Evolutionary conservation across 2,329 filamentous ascomycete species (phyloP).

Genomic region (Aspergillus thermomutatus): DNA sequence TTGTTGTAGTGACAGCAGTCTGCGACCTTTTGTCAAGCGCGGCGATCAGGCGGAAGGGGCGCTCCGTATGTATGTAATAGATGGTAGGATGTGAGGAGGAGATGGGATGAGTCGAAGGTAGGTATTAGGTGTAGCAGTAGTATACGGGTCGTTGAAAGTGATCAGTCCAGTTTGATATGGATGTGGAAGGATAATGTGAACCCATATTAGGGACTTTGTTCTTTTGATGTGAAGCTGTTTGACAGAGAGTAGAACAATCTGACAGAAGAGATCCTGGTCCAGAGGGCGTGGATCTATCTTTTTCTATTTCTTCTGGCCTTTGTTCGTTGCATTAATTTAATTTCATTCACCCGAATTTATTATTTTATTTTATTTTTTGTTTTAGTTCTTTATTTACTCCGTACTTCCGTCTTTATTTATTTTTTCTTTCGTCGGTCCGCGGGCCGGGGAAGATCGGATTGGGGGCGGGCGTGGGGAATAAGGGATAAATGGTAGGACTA

Average conservation of each 20-base stretch:
- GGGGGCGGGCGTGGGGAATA: conserved; percentile 15
- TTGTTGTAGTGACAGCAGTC: conserved; percentile 7
- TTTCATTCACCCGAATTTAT: background rate
- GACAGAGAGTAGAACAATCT: background rate
- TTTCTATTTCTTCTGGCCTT: conserved; percentile 5
- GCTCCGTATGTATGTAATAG: conserved; percentile 6
- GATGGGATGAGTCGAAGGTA: background rate
- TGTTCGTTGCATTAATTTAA: background rate
- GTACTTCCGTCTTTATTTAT: background rate
- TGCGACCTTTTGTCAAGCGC: conserved; percentile 15
- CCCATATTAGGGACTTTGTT: background rate
- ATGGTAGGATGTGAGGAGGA: background rate
- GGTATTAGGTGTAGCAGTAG: background rate
- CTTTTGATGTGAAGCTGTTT: background rate
- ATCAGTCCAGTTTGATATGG: conserved; percentile 9
- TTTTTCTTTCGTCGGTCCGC: conserved; percentile 10
- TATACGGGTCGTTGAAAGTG: conserved; percentile 1
- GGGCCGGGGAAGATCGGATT: conserved; percentile 23
- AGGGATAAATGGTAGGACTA: conserved; percentile 10
- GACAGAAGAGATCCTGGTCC: conserved; percentile 9
- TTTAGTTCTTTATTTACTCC: conserved; percentile 1
- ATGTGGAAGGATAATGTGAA: background rate
- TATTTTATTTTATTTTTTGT: background rate
- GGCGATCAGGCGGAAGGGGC: conserved; percentile 23
- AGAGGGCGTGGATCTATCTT: conserved; percentile 15